These are phyloP conservation scores for Petasospora fabianii DNA, from an alignment of 1,139 yeast species.

Conservation along the genomic window DNA sequence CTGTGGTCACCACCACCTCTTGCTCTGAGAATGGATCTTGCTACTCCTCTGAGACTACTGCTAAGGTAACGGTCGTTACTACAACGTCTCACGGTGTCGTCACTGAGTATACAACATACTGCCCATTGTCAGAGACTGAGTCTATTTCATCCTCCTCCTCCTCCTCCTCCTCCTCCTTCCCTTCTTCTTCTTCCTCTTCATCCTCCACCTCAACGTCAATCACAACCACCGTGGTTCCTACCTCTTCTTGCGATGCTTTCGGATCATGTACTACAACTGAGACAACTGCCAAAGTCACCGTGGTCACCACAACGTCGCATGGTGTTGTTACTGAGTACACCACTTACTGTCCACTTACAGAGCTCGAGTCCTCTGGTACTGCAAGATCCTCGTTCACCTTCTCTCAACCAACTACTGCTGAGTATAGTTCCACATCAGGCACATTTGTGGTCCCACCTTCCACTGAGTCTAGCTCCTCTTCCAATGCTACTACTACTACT, in stretches of 20 bases:
- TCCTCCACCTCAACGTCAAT: neutral
- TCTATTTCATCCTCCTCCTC: neutral
- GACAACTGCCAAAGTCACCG: conserved; percentile 10
- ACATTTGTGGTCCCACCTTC: neutral
- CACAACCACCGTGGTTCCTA: conserved; percentile 15
- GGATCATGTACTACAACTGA: conserved; percentile 3
- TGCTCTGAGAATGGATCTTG: conserved; percentile 2
- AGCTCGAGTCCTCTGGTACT: conserved; percentile 2
- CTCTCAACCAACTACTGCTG: too few relatives aligned
- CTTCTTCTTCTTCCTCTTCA: neutral
- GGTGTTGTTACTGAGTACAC: conserved; percentile 32
- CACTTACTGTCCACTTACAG: conserved; percentile 35
- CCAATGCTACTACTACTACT: neutral
- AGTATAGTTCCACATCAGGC: neutral
- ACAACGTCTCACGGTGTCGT: conserved; percentile 3
- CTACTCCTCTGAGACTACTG: neutral
- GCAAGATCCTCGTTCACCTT: neutral
- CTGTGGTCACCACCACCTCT: conserved; percentile 2
- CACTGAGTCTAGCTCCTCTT: neutral
- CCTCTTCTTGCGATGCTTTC: conserved; percentile 20
- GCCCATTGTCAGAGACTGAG: conserved; percentile 3
- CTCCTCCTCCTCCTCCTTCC: neutral
- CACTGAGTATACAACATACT: conserved; percentile 5
- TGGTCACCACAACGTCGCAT: conserved; percentile 19
- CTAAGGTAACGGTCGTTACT: conserved; percentile 7